Evolutionary conservation across 2,329 filamentous ascomycete genomes (phyloP).

Genomic region (Dothistroma pini): DNA sequence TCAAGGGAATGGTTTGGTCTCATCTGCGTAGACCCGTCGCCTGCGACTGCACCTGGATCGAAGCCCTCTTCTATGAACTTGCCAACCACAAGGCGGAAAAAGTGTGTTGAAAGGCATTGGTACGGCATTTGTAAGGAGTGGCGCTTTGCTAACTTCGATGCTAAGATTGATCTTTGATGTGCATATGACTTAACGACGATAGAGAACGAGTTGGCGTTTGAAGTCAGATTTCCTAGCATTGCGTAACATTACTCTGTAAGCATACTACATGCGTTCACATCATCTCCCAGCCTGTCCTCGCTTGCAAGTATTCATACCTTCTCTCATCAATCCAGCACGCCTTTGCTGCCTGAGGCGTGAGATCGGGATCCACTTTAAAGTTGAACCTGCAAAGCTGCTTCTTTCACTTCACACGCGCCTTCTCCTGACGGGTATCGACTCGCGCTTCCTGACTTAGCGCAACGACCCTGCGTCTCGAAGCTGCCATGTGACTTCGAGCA

Average conservation of each 20-base stretch:
- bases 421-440: neutral
- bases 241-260: neutral
- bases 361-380: neutral
- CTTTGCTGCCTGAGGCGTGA: neutral
- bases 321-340: too few species aligned
- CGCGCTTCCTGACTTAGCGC: neutral
- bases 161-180: slow-evolving; percentile 19
- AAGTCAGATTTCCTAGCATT: neutral
- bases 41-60: slow-evolving; percentile 13
- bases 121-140: slow-evolving; percentile 28
- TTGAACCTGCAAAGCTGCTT: neutral
- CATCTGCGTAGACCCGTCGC: slow-evolving; percentile 31
- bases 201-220: neutral
- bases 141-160: slow-evolving; percentile 16
- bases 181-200: neutral
- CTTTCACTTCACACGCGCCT: slow-evolving; percentile 3
- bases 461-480: neutral
- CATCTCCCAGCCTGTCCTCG: neutral
- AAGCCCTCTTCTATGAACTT: slow-evolving; percentile 14
- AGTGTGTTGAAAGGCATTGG: slow-evolving; percentile 24
- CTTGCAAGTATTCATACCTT: too few species aligned
- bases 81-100: slow-evolving; percentile 20
- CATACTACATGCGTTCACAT: neutral
- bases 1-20: slow-evolving; percentile 30
- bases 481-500: neutral